Conservation (phyloP, 352 stramenopile species). For the Globisporangium apiculatum region DNA sequence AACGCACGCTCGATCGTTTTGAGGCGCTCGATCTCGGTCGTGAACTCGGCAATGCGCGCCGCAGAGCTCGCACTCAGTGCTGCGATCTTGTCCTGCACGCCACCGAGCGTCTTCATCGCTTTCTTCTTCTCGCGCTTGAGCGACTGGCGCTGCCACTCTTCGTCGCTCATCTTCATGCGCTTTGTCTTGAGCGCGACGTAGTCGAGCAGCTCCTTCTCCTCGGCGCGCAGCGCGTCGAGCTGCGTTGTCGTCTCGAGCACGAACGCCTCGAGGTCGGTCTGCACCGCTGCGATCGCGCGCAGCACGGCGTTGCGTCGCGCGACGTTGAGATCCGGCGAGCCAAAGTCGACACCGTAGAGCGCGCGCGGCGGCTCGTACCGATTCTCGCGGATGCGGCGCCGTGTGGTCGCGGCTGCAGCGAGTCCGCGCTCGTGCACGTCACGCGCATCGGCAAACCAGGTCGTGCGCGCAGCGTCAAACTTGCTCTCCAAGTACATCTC, state of each 20-base stretch:
- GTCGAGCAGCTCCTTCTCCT: conserved; percentile 61
- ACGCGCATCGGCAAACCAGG: conserved; percentile 35
- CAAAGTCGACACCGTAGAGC: conserved; percentile 62
- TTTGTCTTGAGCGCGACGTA: conserved; percentile 76
- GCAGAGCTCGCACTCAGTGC: conserved; percentile 38
- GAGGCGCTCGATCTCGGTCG: conserved; percentile 52
- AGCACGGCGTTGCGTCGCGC: conserved; percentile 54
- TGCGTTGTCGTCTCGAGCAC: conserved; percentile 56
- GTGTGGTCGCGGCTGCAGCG: conserved; percentile 18
- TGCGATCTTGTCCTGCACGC: conserved; percentile 44
- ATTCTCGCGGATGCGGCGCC: conserved; percentile 26
- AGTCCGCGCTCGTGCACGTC: conserved; percentile 36
- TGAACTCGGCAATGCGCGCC: conserved; percentile 53
- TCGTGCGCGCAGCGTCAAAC: conserved; percentile 35
- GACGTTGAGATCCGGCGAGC: conserved; percentile 52
- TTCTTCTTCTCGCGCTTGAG: conserved; percentile 81
- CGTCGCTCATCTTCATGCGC: conserved; percentile 62
- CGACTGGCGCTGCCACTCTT: conserved; percentile 81
- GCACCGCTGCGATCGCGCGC: conserved; percentile 30
- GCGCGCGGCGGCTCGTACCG: conserved; percentile 26
- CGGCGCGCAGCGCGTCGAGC: conserved; percentile 42
- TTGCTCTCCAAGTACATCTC: conserved; percentile 67
- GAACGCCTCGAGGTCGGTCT: conserved; percentile 53
- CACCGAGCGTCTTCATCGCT: conserved; percentile 47
- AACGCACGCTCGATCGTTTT: conserved; percentile 61